Percentiles rank a stretch among this genome's conserved stretches.
These are phyloP conservation scores for Gryganskiella cystojenkinii DNA, from an alignment of 192 early-diverging fungal genomes.

Conservation along the genomic window DNA sequence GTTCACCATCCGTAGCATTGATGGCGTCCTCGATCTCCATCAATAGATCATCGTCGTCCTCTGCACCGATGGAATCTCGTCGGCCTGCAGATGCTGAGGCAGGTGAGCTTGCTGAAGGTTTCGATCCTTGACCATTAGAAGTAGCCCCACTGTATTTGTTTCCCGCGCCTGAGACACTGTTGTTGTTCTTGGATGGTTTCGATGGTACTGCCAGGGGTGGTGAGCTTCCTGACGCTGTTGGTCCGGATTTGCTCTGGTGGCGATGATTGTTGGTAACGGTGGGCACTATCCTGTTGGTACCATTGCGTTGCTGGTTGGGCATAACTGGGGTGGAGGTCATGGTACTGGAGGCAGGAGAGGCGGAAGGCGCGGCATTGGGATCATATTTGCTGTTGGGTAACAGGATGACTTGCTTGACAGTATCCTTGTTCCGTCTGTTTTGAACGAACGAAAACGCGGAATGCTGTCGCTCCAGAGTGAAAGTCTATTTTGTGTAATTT, in stretches of 20 bases:
- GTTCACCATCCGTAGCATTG: conserved; percentile 15
- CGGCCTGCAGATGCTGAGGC: no score
- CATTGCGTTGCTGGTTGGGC: conserved; percentile 13
- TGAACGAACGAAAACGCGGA: conserved; percentile 40
- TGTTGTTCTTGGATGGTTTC: no score
- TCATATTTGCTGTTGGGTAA: conserved; percentile 37
- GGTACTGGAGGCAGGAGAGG: conserved; percentile 9
- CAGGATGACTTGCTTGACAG: conserved; percentile 24
- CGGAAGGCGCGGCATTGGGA: conserved; percentile 8
- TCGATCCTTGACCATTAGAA: no score
- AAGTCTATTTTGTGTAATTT: conserved; percentile 13
- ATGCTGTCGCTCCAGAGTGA: conserved; percentile 41
- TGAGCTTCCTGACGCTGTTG: neutral
- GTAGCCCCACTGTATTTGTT: no score
- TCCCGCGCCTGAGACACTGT: no score
- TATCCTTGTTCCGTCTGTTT: conserved; percentile 21
- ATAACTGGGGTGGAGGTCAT: conserved; percentile 13
- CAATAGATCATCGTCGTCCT: conserved; percentile 13
- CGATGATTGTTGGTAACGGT: neutral
- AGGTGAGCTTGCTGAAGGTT: no score
- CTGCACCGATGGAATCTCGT: no score
- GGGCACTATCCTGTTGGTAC: conserved; percentile 13
- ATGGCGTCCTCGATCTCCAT: conserved; percentile 34
- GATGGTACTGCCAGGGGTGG: neutral
- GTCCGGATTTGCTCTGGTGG: neutral